Conservation (phyloP, 306 rosid genomes). For the Calophaca sinica region DNA sequence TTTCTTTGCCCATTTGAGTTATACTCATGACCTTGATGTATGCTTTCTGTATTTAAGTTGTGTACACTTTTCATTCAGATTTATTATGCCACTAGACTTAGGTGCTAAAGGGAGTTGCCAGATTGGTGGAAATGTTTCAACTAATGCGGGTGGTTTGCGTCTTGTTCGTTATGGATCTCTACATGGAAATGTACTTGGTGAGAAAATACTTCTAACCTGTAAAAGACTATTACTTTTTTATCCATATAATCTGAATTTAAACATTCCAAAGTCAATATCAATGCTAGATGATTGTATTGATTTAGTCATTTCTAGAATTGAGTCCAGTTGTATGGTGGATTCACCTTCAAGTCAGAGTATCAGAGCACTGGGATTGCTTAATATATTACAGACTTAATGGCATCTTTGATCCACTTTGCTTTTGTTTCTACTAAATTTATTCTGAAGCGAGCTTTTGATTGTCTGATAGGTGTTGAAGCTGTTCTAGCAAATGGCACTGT, state of each 20-base stretch:
- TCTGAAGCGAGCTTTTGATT: conserved; percentile 44
- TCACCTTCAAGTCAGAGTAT: conserved; percentile 6
- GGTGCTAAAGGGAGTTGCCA: conserved; percentile 99
- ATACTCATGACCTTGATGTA: conserved; percentile 27
- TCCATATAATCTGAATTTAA: conserved; percentile 27
- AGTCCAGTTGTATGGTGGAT: conserved; percentile 40
- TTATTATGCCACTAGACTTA: conserved; percentile 97
- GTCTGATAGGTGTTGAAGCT: conserved; percentile 80
- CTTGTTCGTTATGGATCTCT: conserved; percentile 95
- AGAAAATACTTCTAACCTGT: conserved; percentile 39
- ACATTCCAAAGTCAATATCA: conserved; percentile 10
- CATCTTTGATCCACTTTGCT: conserved; percentile 38
- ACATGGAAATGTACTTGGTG: conserved; percentile 93
- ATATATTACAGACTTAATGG: conserved; percentile 1
- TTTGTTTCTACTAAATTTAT: conserved; percentile 31
- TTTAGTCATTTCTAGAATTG: conserved; percentile 27
- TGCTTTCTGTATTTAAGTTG: conserved; percentile 49
- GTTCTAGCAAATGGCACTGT: conserved; percentile 92
- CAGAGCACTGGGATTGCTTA: conserved; percentile 3
- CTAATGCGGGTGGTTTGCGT: conserved; percentile 98
- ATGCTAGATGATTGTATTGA: conserved; percentile 24
- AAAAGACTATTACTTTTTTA: conserved; percentile 34
- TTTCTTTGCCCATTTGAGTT: conserved; percentile 38
- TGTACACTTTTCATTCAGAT: conserved; percentile 79
- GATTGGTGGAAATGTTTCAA: conserved; percentile 96